phyloP scores from a whole-genome alignment of 352 stramenopile species.

The Aphanomyces cochlioides region DNA sequence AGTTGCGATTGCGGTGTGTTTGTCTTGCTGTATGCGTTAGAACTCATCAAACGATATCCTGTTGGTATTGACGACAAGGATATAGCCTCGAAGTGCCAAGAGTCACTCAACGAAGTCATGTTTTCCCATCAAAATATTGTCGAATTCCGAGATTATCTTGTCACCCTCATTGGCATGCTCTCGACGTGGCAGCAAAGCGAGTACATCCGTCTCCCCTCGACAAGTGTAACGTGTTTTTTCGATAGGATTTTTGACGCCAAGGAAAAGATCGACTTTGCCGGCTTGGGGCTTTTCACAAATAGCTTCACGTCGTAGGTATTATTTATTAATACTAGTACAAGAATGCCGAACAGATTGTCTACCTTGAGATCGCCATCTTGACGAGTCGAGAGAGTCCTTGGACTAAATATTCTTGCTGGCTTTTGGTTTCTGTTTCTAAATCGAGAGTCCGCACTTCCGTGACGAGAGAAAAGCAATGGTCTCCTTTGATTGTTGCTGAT shows the following conservation, averaged over 20 bases:
- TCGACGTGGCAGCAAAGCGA: slow-evolving; percentile 53
- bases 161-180: slow-evolving; percentile 71
- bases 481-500: slow-evolving; percentile 32
- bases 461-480: slow-evolving; percentile 59
- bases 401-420: slow-evolving; percentile 57
- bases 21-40: slow-evolving; percentile 70
- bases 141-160: slow-evolving; percentile 76
- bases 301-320: slow-evolving; percentile 16
- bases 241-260: slow-evolving; percentile 16
- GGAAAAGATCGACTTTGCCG: background rate
- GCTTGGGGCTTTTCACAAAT: slow-evolving; percentile 20
- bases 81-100: slow-evolving; percentile 41
- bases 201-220: slow-evolving; percentile 8
- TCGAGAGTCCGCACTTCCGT: slow-evolving; percentile 62
- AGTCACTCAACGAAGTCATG: slow-evolving; percentile 50
- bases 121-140: slow-evolving; percentile 62
- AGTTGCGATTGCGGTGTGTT: slow-evolving; percentile 91
- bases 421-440: slow-evolving; percentile 44
- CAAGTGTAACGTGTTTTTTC: background rate
- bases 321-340: slow-evolving; percentile 20
- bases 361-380: slow-evolving; percentile 6
- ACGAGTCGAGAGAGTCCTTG: slow-evolving; percentile 44
- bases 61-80: slow-evolving; percentile 51
- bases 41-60: slow-evolving; percentile 61
- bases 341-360: background rate